Evolutionary conservation across 2,329 filamentous ascomycete species (phyloP).

Genomic region (Malbranchea zuffiana): DNA sequence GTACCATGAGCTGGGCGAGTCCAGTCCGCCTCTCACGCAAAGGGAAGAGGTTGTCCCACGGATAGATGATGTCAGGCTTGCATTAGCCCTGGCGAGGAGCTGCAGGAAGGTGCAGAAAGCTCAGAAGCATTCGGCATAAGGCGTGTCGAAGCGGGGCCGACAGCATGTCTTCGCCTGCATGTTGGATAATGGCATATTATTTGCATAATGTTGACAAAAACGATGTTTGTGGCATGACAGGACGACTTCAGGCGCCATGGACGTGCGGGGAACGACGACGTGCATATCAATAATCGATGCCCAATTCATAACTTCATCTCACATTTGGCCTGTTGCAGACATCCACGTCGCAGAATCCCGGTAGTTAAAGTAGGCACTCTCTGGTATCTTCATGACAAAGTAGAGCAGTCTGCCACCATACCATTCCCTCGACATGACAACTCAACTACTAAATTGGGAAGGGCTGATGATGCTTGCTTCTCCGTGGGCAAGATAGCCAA

Average conservation of each 20-base stretch:
- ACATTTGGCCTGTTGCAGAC: conserved; percentile 8
- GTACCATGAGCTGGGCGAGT: too few species aligned
- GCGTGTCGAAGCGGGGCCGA: too few species aligned
- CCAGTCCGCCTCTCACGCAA: too few species aligned
- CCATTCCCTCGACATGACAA: conserved; percentile 2
- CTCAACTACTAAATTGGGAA: conserved; percentile 3
- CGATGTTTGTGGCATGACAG: too few species aligned
- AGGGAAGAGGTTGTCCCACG: too few species aligned
- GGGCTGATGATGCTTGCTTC: conserved; percentile 32
- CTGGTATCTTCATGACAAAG: background rate
- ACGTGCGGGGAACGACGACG: background rate
- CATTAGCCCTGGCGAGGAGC: conserved; percentile 6
- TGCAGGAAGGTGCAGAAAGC: background rate
- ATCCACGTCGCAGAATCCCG: conserved; percentile 12
- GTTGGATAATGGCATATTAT: too few species aligned
- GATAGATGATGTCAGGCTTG: conserved; percentile 8
- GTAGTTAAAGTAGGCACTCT: conserved; percentile 5
- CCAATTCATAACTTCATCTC: conserved; percentile 3
- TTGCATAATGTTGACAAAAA: too few species aligned
- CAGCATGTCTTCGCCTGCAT: too few species aligned
- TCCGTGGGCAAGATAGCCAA: conserved; percentile 35
- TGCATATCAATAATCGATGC: conserved; percentile 3
- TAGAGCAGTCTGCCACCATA: too few species aligned
- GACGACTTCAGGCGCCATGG: background rate
- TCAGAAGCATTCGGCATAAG: conserved; percentile 4